Evolutionary conservation across 2,329 filamentous ascomycete genomes (phyloP).

Genomic region (Karstenula rhodostoma): DNA sequence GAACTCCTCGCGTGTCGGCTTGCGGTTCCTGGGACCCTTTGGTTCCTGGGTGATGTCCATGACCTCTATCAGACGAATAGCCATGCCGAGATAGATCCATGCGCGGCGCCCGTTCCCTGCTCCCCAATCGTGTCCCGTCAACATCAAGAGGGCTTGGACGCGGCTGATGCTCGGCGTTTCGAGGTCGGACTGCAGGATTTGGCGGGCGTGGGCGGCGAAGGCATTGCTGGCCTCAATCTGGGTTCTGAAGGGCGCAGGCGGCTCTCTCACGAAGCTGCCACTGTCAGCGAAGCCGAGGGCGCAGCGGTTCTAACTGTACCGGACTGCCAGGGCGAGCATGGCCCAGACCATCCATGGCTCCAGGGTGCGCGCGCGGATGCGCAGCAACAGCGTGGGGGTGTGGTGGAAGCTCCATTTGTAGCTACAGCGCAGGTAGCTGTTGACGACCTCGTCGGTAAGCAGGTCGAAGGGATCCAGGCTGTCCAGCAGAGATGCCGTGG

Average conservation of each 20-base stretch:
- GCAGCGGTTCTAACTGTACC: slow-evolving; percentile 29
- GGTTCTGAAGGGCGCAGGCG: slow-evolving; percentile 44
- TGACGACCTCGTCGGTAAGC: slow-evolving; percentile 53
- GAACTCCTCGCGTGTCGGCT: slow-evolving; percentile 50
- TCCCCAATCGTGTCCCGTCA: slow-evolving; percentile 57
- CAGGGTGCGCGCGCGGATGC: slow-evolving; percentile 48
- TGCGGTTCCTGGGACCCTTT: slow-evolving; percentile 38
- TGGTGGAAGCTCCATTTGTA: slow-evolving; percentile 56
- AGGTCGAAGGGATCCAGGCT: slow-evolving; percentile 49
- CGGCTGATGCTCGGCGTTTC: slow-evolving; percentile 50
- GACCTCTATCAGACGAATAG: slow-evolving; percentile 51
- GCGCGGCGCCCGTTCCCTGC: slow-evolving; percentile 54
- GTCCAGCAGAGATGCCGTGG: slow-evolving; percentile 41
- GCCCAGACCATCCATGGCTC: slow-evolving; percentile 52
- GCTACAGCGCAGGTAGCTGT: slow-evolving; percentile 50
- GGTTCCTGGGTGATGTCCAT: slow-evolving; percentile 51
- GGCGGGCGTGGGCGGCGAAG: slow-evolving; percentile 51
- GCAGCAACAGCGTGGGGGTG: slow-evolving; percentile 49
- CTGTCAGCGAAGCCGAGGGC: not conserved
- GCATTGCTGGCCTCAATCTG: slow-evolving; percentile 53
- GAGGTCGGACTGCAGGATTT: slow-evolving; percentile 51
- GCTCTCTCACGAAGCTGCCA: slow-evolving; percentile 48
- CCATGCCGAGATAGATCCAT: slow-evolving; percentile 54
- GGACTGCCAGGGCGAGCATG: slow-evolving; percentile 51
- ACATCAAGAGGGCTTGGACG: slow-evolving; percentile 52